These are phyloP conservation scores for Trichophyton simii DNA, from an alignment of 2,329 filamentous ascomycete species.

Conservation along the genomic window DNA sequence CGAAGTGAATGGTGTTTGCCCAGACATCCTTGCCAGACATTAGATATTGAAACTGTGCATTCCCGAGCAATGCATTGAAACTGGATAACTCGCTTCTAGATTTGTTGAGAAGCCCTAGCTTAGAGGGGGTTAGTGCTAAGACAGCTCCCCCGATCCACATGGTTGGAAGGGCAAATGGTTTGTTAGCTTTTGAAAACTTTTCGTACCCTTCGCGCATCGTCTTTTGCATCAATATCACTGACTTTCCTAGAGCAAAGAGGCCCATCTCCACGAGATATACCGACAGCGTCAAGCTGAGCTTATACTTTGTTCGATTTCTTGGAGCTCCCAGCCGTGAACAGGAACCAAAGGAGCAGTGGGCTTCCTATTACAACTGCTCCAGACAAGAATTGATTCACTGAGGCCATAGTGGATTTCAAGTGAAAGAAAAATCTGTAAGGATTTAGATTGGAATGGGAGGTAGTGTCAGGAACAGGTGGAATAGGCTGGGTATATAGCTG, in stretches of 20 bases:
- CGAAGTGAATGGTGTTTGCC: neutral
- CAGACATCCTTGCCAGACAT: neutral
- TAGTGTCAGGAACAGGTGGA: too few species aligned
- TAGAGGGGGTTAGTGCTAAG: neutral
- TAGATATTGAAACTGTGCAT: neutral
- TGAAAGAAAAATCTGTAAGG: too few species aligned
- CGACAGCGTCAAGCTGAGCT: neutral
- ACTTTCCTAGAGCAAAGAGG: neutral
- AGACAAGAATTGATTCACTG: too few species aligned
- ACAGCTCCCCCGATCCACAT: neutral
- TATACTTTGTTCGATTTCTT: neutral
- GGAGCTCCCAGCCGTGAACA: too few species aligned
- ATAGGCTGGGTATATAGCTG: too few species aligned
- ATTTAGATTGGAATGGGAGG: too few species aligned
- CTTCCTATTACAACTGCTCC: too few species aligned
- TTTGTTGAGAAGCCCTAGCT: neutral
- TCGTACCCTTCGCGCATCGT: neutral
- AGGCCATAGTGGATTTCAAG: too few species aligned
- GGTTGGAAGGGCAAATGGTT: neutral
- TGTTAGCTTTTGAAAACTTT: neutral
- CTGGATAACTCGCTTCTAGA: neutral
- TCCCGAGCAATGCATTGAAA: neutral
- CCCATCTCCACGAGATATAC: neutral
- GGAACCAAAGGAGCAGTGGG: too few species aligned
- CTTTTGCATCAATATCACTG: neutral